A percentile compares a stretch with the other conserved stretches of the same genome.
phyloP scores from a whole-genome alignment of 2,329 filamentous ascomycete genomes.

The Ascochyta viciae-villosae region DNA sequence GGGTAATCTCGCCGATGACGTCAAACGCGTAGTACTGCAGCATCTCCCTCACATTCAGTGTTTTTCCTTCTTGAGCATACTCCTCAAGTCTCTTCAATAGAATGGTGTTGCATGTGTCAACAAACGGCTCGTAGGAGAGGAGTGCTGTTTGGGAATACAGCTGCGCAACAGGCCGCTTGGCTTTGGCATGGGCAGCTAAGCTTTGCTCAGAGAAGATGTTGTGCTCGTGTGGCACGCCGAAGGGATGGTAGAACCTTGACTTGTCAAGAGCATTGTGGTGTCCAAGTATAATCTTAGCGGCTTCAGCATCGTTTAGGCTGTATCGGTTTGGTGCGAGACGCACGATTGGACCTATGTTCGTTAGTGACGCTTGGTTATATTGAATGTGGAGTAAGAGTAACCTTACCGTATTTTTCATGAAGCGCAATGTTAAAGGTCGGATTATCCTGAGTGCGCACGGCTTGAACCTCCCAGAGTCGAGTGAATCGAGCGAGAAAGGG shows the following conservation, averaged over 20 bases:
- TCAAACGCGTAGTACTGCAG: constrained; percentile 60
- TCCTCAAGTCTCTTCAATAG: constrained; percentile 43
- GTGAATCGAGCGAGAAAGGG: constrained; percentile 56
- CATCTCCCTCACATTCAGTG: constrained; percentile 53
- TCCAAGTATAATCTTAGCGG: constrained; percentile 14
- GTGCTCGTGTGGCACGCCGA: constrained; percentile 19
- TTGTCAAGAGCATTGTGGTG: constrained; percentile 15
- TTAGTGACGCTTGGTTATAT: background rate
- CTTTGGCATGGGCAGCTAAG: constrained; percentile 42
- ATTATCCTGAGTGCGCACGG: constrained; percentile 48
- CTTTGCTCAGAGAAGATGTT: constrained; percentile 50
- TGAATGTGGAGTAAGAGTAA: too few relatives aligned
- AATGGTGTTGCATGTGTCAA: constrained; percentile 44
- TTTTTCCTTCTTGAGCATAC: constrained; percentile 23
- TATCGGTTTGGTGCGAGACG: constrained; percentile 24
- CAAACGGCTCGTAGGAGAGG: constrained; percentile 49
- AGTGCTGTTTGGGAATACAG: constrained; percentile 50
- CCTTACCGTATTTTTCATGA: constrained; percentile 49
- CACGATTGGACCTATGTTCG: constrained; percentile 14
- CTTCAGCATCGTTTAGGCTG: constrained; percentile 22
- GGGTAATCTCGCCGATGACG: constrained; percentile 61
- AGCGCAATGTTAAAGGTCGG: constrained; percentile 49
- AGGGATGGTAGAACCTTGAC: constrained; percentile 37
- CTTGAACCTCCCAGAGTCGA: constrained; percentile 53
- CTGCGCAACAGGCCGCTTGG: constrained; percentile 24